Percentiles rank a stretch among this genome's conserved stretches.
Evolutionary conservation across 78 protist genomes (phyloP).

Genomic region (Tieghemostelium lacteum): DNA sequence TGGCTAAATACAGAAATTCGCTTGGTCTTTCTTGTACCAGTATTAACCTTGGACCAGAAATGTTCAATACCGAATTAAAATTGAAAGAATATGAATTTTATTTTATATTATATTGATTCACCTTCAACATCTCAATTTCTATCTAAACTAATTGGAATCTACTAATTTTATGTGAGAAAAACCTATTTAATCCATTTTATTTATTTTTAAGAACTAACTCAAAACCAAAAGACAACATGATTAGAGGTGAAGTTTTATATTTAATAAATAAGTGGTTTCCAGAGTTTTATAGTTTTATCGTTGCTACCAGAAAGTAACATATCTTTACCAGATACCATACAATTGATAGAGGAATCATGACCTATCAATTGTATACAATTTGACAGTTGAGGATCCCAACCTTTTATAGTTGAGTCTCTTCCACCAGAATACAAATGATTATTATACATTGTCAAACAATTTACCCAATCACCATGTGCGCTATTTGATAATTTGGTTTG

Average conservation of each 20-base stretch:
- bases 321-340: conserved; percentile 30
- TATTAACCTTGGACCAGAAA: not conserved
- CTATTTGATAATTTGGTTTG: conserved; percentile 27
- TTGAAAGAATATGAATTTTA: too few relatives aligned
- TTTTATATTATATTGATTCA: too few relatives aligned
- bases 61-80: too few relatives aligned
- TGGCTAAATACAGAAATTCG: conserved; percentile 42
- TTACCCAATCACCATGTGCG: conserved; percentile 65
- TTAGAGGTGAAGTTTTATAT: too few relatives aligned
- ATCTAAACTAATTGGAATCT: too few relatives aligned
- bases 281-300: conserved; percentile 61
- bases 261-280: too few relatives aligned
- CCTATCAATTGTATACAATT: conserved; percentile 10
- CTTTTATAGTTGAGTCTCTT: conserved; percentile 71
- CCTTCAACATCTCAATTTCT: too few relatives aligned
- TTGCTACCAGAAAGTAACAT: conserved; percentile 54
- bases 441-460: conserved; percentile 21
- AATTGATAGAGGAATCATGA: conserved; percentile 54
- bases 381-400: conserved; percentile 60
- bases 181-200: too few relatives aligned
- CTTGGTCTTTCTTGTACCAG: conserved; percentile 9
- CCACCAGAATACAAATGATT: conserved; percentile 53
- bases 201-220: too few relatives aligned
- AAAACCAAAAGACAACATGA: too few relatives aligned
- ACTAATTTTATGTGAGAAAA: too few relatives aligned